A percentile compares a stretch with the other conserved stretches of the same genome.
These are phyloP conservation scores for Picocystis sp. DNA, from an alignment of 163 green algal species.

Conservation along the genomic window DNA sequence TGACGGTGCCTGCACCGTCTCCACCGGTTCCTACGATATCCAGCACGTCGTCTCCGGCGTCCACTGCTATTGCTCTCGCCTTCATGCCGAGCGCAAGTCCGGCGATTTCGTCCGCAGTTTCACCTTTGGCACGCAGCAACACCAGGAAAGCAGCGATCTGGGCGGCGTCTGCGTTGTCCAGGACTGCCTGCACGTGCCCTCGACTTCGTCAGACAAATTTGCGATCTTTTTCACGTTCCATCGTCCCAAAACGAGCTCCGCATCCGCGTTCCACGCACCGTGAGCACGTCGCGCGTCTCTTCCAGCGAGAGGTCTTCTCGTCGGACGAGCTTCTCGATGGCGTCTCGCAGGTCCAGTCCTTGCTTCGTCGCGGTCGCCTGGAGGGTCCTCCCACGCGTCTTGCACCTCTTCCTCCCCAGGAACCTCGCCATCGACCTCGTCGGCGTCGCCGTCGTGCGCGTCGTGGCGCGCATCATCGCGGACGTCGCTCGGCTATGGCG, in stretches of 20 bases:
- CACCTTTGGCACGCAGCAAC: constrained; percentile 87
- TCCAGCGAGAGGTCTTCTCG: constrained; percentile 40
- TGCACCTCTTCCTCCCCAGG: too few species aligned
- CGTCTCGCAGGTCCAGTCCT: constrained; percentile 1
- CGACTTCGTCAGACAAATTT: constrained; percentile 3
- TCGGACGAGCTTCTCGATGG: constrained; percentile 54
- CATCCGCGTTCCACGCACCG: constrained; percentile 9
- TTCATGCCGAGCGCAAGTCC: constrained; percentile 78
- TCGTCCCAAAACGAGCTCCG: constrained; percentile 1
- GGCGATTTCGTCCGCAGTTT: constrained; percentile 79
- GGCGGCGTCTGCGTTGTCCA: constrained; percentile 48
- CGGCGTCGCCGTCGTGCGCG: too few species aligned
- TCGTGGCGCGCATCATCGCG: too few species aligned
- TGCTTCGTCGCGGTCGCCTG: too few species aligned
- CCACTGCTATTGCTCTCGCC: constrained; percentile 34
- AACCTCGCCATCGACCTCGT: too few species aligned
- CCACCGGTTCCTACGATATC: constrained; percentile 98
- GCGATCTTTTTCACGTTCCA: not conserved
- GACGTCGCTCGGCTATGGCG: too few species aligned
- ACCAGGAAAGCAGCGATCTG: constrained; percentile 87
- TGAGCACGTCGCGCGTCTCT: constrained; percentile 38
- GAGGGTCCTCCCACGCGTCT: too few species aligned
- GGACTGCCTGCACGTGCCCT: constrained; percentile 27
- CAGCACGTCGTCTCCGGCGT: constrained; percentile 45
- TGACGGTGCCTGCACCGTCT: constrained; percentile 92